Base-by-base conservation (phyloP, 768 basidiomycete genomes). In the Kwoniella bestiolae region DNA sequence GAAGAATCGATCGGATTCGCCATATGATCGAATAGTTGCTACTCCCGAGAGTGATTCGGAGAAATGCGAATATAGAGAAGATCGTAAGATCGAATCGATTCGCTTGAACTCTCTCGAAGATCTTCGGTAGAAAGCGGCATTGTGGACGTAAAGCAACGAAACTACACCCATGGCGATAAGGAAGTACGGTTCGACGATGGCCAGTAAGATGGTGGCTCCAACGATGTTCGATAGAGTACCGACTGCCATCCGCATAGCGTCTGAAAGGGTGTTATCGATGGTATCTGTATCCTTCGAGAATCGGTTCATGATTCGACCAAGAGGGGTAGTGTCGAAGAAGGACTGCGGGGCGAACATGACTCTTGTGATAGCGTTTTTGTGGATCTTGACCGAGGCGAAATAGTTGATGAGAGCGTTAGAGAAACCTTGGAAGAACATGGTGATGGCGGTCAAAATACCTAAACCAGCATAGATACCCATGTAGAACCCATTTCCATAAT, bases 31-130 rank as follows among this genome's bases (percentile, higher is more conserved):
- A 56, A 95, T 93, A 7, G 92, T 94, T 0, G 90, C 85, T 41
- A 95, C 80, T 18, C 94, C 94, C 11, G 89, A 89, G 11, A 96
- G 83, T 29, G 90, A 91, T 82, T 96, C 94, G 2, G 91, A 91
- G 81, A 96, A 96, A 76, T 94, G 92, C 0, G 92, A 89, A 78
- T 96, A 96, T 18, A 97, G 82, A 0, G 89, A 88, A 0, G 91
- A 90, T 26, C 93, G 87, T 29, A 96, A 80, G n/a, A 95, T 85
- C 26, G 91, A 88, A 82, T 95, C 92, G 18, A 81, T 74, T 21
- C 67, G 77, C 85, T 94, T 95, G 69, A 94, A 83, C 79, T 95
- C 92, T 69, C 93, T 84, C 6, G 93, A 90, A 76, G 90, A 91
- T 1, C 89, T 85, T 34, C 91, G 88, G 74, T 95, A 96, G 83